Evolutionary conservation across 495 filamentous ascomycete genomes (phyloP).

Genomic region (Massariosphaeria phaeospora): DNA sequence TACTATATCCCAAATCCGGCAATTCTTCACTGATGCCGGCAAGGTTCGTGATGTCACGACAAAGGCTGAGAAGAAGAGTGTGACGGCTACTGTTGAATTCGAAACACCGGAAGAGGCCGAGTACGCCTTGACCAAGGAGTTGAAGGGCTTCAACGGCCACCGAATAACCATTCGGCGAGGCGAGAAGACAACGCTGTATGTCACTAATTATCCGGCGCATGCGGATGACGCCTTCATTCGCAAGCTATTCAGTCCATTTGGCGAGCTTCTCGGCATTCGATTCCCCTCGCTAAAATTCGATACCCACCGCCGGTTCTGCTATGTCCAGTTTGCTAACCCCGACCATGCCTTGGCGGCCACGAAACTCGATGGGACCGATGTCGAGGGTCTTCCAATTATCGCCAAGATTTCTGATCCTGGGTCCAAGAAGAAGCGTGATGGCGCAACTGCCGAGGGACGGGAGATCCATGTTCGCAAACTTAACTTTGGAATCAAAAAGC

Average conservation of each 20-base stretch:
- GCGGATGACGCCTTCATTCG: slow-evolving; percentile 79
- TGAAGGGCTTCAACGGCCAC: slow-evolving; percentile 65
- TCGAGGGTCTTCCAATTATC: slow-evolving; percentile 62
- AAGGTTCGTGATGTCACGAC: slow-evolving; percentile 45
- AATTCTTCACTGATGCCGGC: slow-evolving; percentile 73
- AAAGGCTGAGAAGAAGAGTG: slow-evolving; percentile 57
- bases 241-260: slow-evolving; percentile 68
- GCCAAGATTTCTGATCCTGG: slow-evolving; percentile 80
- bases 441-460: slow-evolving; percentile 76
- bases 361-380: slow-evolving; percentile 62
- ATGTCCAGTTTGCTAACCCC: slow-evolving; percentile 71
- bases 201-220: slow-evolving; percentile 83
- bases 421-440: slow-evolving; percentile 69
- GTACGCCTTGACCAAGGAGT: slow-evolving; percentile 61
- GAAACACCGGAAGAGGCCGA: slow-evolving; percentile 70
- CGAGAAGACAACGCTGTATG: slow-evolving; percentile 72
- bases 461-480: slow-evolving; percentile 81
- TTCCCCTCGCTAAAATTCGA: slow-evolving; percentile 89
- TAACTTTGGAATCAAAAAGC: slow-evolving; percentile 58
- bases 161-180: slow-evolving; percentile 68
- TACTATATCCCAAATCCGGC: slow-evolving; percentile 65
- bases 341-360: slow-evolving; percentile 57
- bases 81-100: slow-evolving; percentile 79
- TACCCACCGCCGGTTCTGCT: slow-evolving; percentile 85
- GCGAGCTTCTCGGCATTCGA: slow-evolving; percentile 77